phyloP scores from a whole-genome alignment of 2,329 filamentous ascomycete species.

The Aspergillus ochraceoroseus region DNA sequence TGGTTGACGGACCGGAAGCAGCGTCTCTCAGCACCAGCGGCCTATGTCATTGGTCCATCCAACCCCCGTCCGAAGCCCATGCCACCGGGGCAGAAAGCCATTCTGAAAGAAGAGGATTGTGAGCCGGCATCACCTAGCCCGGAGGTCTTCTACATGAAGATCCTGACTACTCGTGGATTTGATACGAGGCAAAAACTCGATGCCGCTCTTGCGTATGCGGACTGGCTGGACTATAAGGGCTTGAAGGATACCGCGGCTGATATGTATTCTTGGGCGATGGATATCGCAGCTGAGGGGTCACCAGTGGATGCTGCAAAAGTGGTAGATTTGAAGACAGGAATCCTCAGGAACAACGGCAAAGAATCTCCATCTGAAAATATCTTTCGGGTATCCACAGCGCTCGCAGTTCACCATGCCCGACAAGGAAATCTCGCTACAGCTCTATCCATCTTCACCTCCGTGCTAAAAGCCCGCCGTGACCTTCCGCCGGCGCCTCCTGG shows the following conservation, averaged over 20 bases:
- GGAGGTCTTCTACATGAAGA: constrained; percentile 72
- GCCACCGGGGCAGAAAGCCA: constrained; percentile 55
- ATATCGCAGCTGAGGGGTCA: constrained; percentile 62
- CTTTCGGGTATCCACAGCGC: constrained; percentile 66
- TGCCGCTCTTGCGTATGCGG: constrained; percentile 75
- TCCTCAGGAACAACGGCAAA: constrained; percentile 57
- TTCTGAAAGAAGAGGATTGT: constrained; percentile 72
- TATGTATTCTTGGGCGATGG: constrained; percentile 70
- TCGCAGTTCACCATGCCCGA: constrained; percentile 72
- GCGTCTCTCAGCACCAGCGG: constrained; percentile 63
- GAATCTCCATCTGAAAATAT: constrained; percentile 65
- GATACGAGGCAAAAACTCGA: constrained; percentile 72
- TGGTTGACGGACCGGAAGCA: constrained; percentile 67
- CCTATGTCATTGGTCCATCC: constrained; percentile 72
- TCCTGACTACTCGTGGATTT: constrained; percentile 76
- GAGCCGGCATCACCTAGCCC: constrained; percentile 63
- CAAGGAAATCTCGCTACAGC: constrained; percentile 62
- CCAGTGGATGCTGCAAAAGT: constrained; percentile 43
- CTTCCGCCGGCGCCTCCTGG: constrained; percentile 45
- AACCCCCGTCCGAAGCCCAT: constrained; percentile 75
- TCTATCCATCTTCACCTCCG: constrained; percentile 77
- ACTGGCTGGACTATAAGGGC: constrained; percentile 76
- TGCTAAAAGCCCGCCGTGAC: constrained; percentile 69
- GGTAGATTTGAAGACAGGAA: constrained; percentile 59
- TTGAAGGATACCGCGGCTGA: constrained; percentile 60